Base-by-base conservation (phyloP, 805 yeast genomes). In the Candida orba region DNA sequence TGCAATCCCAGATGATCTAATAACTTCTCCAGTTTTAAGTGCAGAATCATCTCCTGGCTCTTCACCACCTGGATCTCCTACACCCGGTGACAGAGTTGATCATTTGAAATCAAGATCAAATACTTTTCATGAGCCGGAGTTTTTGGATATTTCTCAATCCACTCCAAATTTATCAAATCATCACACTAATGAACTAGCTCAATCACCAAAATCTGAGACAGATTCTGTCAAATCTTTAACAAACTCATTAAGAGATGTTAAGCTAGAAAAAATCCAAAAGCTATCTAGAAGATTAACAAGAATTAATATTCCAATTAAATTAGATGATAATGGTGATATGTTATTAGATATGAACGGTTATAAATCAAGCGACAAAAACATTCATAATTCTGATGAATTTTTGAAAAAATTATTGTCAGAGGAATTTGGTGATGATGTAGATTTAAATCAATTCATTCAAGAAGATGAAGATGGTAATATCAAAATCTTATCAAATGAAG, bases 271-370 rank as follows among this genome's bases (percentile, higher is more conserved):
- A 50, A 83, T 85, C 6, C 71, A 72, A 46, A 77, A 77, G 35
- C 67, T 87, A 22, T 78, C 91, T 24, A 74, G 76, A 51, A 79
- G 73, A 57, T 69, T 87, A 34, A 78, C 76, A 15, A 72, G 76
- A 50, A 78, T 78, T 51, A 86, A 89, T 57, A 89, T 93, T 29
- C 96, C 97, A 1, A 81, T 95, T 25, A 86, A 81, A 52, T 75
- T 90, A 32, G 95, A 86, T 49, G 81, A 83, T 48, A 85, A 87
- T 55, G 99, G 99, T 12, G 96, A 89, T 58, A 72, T 93, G 53
- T 76, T 89, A 35, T 67, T 93, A 37, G 99, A 93, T 65, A 87
- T 91, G 81, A 95, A 89, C 54, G 99, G 99, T 15, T 93, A 93
- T 65, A 91, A 90, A 64, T 84, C 95, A 30, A 88, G 82, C 54